These are phyloP conservation scores for Kandelia obovata DNA, from an alignment of 345 rosid species.

Conservation along the genomic window DNA sequence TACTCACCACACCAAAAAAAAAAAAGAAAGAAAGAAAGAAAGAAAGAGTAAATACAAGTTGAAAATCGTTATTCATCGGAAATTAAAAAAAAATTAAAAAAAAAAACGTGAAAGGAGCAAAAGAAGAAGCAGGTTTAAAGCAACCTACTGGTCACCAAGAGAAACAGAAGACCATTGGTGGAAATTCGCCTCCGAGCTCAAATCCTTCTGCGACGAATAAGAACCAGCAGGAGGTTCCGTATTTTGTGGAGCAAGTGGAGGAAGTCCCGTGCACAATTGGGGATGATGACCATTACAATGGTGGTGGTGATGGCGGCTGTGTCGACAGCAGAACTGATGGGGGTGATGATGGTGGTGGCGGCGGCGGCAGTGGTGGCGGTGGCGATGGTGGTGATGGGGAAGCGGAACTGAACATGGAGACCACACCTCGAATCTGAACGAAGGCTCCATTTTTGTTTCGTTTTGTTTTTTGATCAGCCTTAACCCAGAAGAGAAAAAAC, in stretches of 20 bases:
- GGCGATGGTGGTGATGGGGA: constrained; percentile 22
- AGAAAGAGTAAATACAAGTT: too few species aligned
- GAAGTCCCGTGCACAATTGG: constrained; percentile 7
- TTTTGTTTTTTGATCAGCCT: too few species aligned
- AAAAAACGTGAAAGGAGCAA: not conserved
- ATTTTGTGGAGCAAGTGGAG: constrained; percentile 6
- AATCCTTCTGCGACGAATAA: constrained; percentile 12
- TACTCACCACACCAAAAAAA: not conserved
- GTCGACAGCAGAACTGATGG: constrained; percentile 10
- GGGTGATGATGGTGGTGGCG: constrained; percentile 1
- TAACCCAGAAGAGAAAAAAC: too few species aligned
- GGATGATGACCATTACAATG: constrained; percentile 11
- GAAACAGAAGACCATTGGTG: not conserved
- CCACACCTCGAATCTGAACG: constrained; percentile 5
- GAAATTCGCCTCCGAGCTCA: constrained; percentile 4
- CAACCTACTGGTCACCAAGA: constrained; percentile 22
- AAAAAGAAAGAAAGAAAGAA: too few species aligned
- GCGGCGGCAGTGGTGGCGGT: not conserved
- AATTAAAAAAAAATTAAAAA: too few species aligned
- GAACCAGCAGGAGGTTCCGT: constrained; percentile 1
- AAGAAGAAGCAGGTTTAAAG: not conserved
- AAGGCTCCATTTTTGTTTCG: constrained; percentile 17
- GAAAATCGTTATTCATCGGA: too few species aligned
- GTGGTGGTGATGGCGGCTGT: constrained; percentile 16
- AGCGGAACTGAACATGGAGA: constrained; percentile 6